A percentile compares a stretch with the other conserved stretches of the same genome.
These are phyloP conservation scores for Yamadazyma diddensiae DNA, from an alignment of 1,139 yeast species.

Conservation along the genomic window DNA sequence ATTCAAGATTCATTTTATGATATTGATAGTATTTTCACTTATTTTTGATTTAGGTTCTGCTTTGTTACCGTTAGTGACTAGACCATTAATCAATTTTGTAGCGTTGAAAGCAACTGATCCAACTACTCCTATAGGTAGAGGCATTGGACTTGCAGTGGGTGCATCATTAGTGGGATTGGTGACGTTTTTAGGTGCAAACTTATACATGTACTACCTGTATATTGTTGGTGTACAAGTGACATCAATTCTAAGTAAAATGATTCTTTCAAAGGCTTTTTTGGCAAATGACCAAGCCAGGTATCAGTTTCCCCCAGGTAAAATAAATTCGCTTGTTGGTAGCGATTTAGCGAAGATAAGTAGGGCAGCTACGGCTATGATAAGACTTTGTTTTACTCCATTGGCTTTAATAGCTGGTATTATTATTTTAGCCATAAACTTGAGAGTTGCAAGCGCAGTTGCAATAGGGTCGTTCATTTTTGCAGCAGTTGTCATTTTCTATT, in stretches of 20 bases:
- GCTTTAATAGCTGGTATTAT: conserved; percentile 32
- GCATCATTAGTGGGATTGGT: conserved; percentile 23
- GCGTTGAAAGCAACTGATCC: conserved; percentile 22
- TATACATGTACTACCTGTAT: conserved; percentile 23
- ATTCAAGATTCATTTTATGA: conserved; percentile 17
- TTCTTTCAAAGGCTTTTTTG: conserved; percentile 64
- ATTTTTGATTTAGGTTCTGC: not conserved
- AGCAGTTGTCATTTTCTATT: conserved; percentile 20
- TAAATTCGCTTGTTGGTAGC: conserved; percentile 52
- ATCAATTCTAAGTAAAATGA: conserved; percentile 63
- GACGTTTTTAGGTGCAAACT: conserved; percentile 25
- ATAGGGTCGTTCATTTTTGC: conserved; percentile 28
- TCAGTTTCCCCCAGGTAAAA: conserved; percentile 59
- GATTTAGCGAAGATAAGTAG: conserved; percentile 36
- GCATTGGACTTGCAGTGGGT: conserved; percentile 40
- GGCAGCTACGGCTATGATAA: conserved; percentile 21
- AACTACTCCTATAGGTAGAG: conserved; percentile 23
- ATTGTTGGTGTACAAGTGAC: conserved; percentile 60
- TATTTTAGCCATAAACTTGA: conserved; percentile 30
- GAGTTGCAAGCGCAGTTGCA: conserved; percentile 34
- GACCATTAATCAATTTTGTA: conserved; percentile 29
- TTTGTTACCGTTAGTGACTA: conserved; percentile 22
- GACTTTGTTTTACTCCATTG: conserved; percentile 29
- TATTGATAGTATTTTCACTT: not conserved
- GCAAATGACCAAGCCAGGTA: conserved; percentile 58